Percentiles rank a stretch among this genome's conserved stretches.
Evolutionary conservation across 306 rosid genomes (phyloP).

Genomic region (Trifolium repens): DNA sequence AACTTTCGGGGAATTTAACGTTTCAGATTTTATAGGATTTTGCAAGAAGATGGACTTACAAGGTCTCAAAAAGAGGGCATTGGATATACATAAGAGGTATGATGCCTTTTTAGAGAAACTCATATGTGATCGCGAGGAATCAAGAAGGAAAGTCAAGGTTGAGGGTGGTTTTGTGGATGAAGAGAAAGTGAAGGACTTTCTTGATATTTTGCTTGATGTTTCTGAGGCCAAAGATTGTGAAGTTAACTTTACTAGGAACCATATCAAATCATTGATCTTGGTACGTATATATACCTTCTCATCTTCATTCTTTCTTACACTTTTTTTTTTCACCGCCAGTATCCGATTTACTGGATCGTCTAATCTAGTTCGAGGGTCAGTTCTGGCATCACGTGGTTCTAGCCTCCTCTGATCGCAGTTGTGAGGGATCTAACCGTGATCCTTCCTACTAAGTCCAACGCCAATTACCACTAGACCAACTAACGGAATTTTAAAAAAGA

Average conservation of each 20-base stretch:
- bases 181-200: conserved; percentile 45
- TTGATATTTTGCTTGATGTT: conserved; percentile 53
- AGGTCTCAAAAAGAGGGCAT: conserved; percentile 40
- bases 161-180: background rate
- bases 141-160: background rate
- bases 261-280: conserved; percentile 52
- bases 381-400: too few species aligned
- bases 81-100: conserved; percentile 41
- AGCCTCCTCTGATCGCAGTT: too few species aligned
- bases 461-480: too few species aligned
- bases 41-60: background rate
- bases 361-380: too few species aligned
- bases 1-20: conserved; percentile 41
- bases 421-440: too few species aligned
- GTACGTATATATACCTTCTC: conserved; percentile 21
- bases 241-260: conserved; percentile 43
- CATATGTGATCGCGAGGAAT: conserved; percentile 48
- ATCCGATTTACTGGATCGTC: too few species aligned
- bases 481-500: too few species aligned
- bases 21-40: conserved; percentile 33
- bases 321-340: background rate
- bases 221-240: conserved; percentile 36
- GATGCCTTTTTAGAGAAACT: conserved; percentile 51
- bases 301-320: background rate
- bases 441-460: too few species aligned